Conservation (phyloP, 2,329 filamentous ascomycete genomes). For the Alternaria arbusti region DNA sequence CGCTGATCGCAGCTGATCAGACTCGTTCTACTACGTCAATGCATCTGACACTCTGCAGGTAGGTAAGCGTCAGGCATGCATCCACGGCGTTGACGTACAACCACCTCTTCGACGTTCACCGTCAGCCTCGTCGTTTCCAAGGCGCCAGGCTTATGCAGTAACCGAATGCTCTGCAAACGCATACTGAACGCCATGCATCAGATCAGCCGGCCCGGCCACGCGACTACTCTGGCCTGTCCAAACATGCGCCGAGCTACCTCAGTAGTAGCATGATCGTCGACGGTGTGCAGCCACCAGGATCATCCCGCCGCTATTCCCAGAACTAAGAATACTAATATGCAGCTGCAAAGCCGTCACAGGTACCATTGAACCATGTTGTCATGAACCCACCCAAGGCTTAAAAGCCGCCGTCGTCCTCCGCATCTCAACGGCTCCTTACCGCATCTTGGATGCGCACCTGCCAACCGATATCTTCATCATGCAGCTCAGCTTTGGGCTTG, state of each 20-base stretch:
- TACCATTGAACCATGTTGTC: conserved; percentile 21
- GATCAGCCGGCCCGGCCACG: conserved; percentile 19
- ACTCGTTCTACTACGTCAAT: conserved; percentile 6
- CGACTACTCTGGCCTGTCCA: conserved; percentile 4
- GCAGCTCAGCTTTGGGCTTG: conserved; percentile 20
- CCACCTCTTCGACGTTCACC: background rate
- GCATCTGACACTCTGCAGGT: conserved; percentile 26
- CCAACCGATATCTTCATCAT: conserved; percentile 11
- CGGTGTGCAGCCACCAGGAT: conserved; percentile 31
- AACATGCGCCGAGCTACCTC: conserved; percentile 1
- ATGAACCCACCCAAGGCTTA: conserved; percentile 22
- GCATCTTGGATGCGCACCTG: background rate
- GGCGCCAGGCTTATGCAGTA: background rate
- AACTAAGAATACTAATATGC: conserved; percentile 26
- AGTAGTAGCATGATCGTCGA: conserved; percentile 29
- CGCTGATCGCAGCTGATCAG: conserved; percentile 16
- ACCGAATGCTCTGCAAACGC: background rate
- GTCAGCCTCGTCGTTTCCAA: background rate
- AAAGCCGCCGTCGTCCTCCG: conserved; percentile 19
- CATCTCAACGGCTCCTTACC: background rate
- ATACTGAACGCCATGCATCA: background rate
- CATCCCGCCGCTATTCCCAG: conserved; percentile 33
- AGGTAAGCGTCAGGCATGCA: conserved; percentile 22
- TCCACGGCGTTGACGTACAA: conserved; percentile 21
- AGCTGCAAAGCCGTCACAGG: conserved; percentile 21